Evolutionary conservation across 2,329 filamentous ascomycete species (phyloP), one percentile per base, ranked within the genome.

Genomic region (Trichoderma sp.): DNA sequence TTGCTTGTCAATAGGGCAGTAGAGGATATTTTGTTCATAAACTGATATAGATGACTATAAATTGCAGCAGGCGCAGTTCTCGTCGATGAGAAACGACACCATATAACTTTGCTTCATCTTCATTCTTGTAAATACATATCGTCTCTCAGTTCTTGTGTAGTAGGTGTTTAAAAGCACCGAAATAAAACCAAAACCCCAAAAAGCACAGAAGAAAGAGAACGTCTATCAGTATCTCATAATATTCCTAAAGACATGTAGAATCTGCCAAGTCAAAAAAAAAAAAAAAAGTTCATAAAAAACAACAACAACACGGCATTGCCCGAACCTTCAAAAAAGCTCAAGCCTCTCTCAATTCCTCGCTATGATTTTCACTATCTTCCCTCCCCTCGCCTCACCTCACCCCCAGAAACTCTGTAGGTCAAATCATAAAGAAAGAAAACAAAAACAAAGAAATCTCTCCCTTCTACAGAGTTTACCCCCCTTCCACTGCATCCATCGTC

Each of bases 281-380:
- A 48, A 50, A 45, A 25, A 19, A 19, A 3, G 10, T 61, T n/a
- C 25, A 61, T 61, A 50, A 61, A 61, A 61, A 22, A 61, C 50
- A 50, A 61, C 50, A 61, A 22, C 39, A 61, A 35, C 50, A 50
- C 42, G 32, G 58, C 58, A 61, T 61, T 42, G 42, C 58, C 27
- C 15, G 37, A 61, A 34, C 42, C 19, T 48, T 19, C n/a, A 34
- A 9, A 35, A 19, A 35, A 50, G 58, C 29, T 50, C n/a, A 50
- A 50, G 29, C 29, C 42, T 37, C 32, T 61, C 42, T 50, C 29
- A 34, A 48, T 60, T 60, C 57, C 42, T 61, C 58, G 42, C 58
- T 61, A 61, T 61, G 25, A 50, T 50, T 50, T 29, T 50, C 29
- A 25, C 29, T 50, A 50, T 50, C 42, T 27, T 42, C 29, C n/a